Evolutionary conservation across 106 monocot genomes (phyloP), one percentile per base, ranked within the genome.

Genomic region (Chionographis japonica): DNA sequence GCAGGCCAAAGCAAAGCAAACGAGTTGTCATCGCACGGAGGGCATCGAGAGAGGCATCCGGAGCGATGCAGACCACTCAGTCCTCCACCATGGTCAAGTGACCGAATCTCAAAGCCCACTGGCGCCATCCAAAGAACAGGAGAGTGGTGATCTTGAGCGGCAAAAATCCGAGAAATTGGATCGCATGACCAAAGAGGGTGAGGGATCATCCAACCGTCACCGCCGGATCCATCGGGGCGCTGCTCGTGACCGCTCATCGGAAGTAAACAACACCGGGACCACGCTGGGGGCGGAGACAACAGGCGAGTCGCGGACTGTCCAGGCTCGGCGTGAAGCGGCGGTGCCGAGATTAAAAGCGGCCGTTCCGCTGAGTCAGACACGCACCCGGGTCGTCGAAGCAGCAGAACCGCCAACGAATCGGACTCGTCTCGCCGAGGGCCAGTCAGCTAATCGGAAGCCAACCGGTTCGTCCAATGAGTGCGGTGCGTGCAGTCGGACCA

Each of bases 341-440:
- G 15, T 17, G 35, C 20, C 52, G 20, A 19, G 10, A 4, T 50
- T 10, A 12, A 12, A 27, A 27, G 27, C 12, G n/a, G n/a, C n/a
- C n/a, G n/a, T n/a, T n/a, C n/a, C n/a, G 19, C 9, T 46, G 38
- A 38, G 14, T 54, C 54, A 36, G 37, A 68, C 55, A 36, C 54
- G 67, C 54, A 55, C 2, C 37, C 67, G 67, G 36, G 27, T 68
- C 38, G 27, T 68, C 38, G 67, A 54, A 16, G 18, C 63, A 16
- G 19, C 63, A 13, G 39, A 16, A 11, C 54, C 54, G 49, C 40
- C 40, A 35, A 8, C 54, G 54, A 68, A 14, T 37, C 36, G 54
- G 54, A 49, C 3, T 3, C 8, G 3, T 3, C 62, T 0, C 1
- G 41, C 15, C 41, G 7, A 40, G 13, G 7, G 38, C 37, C 3